phyloP scores from a whole-genome alignment of 2,329 filamentous ascomycete genomes.

The Colletotrichum magnum region DNA sequence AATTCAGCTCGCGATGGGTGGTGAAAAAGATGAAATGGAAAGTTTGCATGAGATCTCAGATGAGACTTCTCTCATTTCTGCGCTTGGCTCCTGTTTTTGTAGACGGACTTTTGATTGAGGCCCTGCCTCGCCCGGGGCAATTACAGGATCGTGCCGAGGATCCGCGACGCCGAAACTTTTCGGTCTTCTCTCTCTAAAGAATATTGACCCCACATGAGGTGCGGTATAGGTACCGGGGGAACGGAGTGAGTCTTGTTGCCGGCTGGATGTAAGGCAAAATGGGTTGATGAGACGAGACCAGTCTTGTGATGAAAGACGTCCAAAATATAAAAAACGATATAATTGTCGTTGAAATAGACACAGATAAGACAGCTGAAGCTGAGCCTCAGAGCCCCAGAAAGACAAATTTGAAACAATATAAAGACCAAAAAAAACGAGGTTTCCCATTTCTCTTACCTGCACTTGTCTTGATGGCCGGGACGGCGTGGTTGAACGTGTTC shows the following conservation, averaged over 20 bases:
- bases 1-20: too few relatives aligned
- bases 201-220: constrained; percentile 32
- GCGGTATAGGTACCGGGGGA: background rate
- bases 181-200: constrained; percentile 3
- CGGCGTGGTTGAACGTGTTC: constrained; percentile 66
- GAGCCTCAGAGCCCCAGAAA: constrained; percentile 1
- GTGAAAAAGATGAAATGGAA: constrained; percentile 12
- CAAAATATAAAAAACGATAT: too few relatives aligned
- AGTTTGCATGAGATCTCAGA: constrained; percentile 28
- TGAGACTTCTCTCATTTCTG: constrained; percentile 7
- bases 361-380: background rate
- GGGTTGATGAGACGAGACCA: constrained; percentile 5
- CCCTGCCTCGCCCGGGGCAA: too few relatives aligned
- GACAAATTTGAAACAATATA: background rate
- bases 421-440: constrained; percentile 30
- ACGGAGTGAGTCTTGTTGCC: background rate
- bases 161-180: constrained; percentile 23
- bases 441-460: constrained; percentile 65
- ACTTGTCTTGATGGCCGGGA: constrained; percentile 72
- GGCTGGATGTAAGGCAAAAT: background rate
- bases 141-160: constrained; percentile 4
- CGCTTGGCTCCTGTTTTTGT: too few relatives aligned
- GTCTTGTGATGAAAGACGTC: too few relatives aligned
- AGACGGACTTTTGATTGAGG: too few relatives aligned
- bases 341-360: background rate